A percentile compares a stretch with the other conserved stretches of the same genome.
phyloP scores from a whole-genome alignment of 2,329 filamentous ascomycete genomes.

The Aspergillus awamori region DNA sequence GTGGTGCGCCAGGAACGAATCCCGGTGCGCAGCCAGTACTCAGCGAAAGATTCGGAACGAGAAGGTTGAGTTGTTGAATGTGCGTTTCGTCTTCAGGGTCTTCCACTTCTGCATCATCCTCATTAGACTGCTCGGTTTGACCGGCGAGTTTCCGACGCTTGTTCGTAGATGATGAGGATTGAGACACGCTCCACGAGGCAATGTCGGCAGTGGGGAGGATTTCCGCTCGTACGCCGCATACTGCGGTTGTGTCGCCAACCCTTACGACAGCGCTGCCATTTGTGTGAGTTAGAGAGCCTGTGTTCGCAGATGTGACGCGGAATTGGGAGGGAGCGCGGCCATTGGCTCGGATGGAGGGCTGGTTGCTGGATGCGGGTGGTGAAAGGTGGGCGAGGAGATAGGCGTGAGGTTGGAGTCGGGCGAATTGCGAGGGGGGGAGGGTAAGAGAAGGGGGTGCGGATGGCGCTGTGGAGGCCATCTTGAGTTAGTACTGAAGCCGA shows the following conservation, averaged over 20 bases:
- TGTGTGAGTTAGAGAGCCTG: constrained; percentile 81
- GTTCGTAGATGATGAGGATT: constrained; percentile 39
- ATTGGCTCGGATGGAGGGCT: constrained; percentile 73
- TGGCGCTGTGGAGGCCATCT: constrained; percentile 24
- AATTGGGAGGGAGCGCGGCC: constrained; percentile 72
- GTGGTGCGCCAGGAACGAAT: constrained; percentile 82
- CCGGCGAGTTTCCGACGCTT: constrained; percentile 35
- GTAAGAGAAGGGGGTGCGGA: constrained; percentile 50
- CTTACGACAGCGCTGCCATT: constrained; percentile 89
- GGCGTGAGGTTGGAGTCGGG: constrained; percentile 83
- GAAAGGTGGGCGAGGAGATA: constrained; percentile 89
- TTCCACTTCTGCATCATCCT: constrained; percentile 48
- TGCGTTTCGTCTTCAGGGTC: constrained; percentile 48
- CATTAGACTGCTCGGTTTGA: constrained; percentile 19
- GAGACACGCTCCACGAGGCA: constrained; percentile 54
- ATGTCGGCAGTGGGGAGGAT: constrained; percentile 76
- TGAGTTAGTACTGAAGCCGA: neutral
- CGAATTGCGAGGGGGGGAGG: constrained; percentile 71
- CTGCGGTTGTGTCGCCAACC: constrained; percentile 87
- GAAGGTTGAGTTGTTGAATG: constrained; percentile 61
- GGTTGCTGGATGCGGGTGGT: constrained; percentile 52
- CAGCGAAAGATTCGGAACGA: constrained; percentile 93
- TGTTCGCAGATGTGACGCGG: constrained; percentile 75
- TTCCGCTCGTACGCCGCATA: constrained; percentile 88
- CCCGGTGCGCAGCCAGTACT: constrained; percentile 86